Evolutionary conservation across 352 stramenopile species (phyloP), one percentile per base, ranked within the genome.

Genomic region (Pythium rishiriense): DNA sequence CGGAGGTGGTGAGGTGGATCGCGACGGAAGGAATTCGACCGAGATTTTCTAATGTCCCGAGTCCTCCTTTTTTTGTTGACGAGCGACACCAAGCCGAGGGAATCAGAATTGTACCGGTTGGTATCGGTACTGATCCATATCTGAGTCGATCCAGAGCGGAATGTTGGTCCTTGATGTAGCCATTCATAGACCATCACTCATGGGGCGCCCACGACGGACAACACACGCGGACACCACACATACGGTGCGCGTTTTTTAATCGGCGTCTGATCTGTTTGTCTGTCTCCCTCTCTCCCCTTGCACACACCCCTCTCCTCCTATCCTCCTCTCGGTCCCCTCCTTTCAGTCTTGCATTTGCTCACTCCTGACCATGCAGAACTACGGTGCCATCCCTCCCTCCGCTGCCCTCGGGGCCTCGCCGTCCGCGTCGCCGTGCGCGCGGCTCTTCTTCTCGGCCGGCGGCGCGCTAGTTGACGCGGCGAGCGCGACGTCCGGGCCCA

Each of bases 401-500:
- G 26, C 21, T 3, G 14, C 21, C 22, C 1, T 10, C 15, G 21
- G 5, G 10, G 45, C 19, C 7, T 31, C 21, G 45, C 45, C 22
- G 19, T 17, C 15, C 11, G 22, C 26, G 17, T n/a, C n/a, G n/a
- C n/a, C n/a, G n/a, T 31, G 19, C 47, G 22, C 15, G 22, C 14
- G 47, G 47, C 47, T 54, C 24, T 54, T 54, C 25, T 35, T 54
- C 26, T 54, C 26, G 47, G 24, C 17, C 4, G 47, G 24, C 6
- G 29, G 15, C 26, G 19, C 7, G 8, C 24, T 54, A 24, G 47
- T 54, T 3, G 41, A 47, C 33, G 33, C 33, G 2, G 4, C 41
- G 41, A 47, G 17, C n/a, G 11, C 41, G 17, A 24, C 41, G 2
- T 35, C 47, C 25, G 74, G 82, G 31, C 15, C 37, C 33, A 74